Conservation (phyloP, 257 asterid genomes). For the Nicotiana otophora region DNA sequence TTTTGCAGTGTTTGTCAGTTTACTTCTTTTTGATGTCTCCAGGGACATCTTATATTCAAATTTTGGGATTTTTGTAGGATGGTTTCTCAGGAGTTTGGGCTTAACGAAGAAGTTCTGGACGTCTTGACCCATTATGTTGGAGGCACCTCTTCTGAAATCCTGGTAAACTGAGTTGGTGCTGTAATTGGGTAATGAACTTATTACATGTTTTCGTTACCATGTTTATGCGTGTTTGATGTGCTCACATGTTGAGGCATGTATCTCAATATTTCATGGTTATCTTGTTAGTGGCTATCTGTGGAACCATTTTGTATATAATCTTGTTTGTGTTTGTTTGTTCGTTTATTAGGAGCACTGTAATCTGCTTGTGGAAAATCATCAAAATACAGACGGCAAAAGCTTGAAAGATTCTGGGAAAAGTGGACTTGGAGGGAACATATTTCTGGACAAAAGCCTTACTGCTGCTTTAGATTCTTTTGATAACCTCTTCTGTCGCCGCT, state of each 20-base stretch:
- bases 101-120: slow-evolving; percentile 51
- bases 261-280: background rate
- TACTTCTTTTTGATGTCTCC: background rate
- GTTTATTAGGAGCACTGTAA: slow-evolving; percentile 75
- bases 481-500: slow-evolving; percentile 93
- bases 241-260: background rate
- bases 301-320: slow-evolving; percentile 20
- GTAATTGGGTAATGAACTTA: background rate
- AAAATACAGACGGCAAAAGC: slow-evolving; percentile 25
- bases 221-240: background rate
- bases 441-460: slow-evolving; percentile 59
- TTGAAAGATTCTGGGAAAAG: slow-evolving; percentile 29
- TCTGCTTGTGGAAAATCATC: slow-evolving; percentile 54
- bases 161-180: slow-evolving; percentile 41
- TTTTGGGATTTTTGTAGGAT: slow-evolving; percentile 41
- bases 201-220: background rate
- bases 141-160: slow-evolving; percentile 74
- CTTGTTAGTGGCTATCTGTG: background rate
- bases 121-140: slow-evolving; percentile 70
- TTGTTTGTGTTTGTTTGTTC: slow-evolving; percentile 25
- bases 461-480: slow-evolving; percentile 88
- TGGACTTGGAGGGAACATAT: slow-evolving; percentile 33
- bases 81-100: slow-evolving; percentile 60
- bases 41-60: slow-evolving; percentile 11
- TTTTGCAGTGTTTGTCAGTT: background rate